These are phyloP conservation scores for Xylariaceae sp. DNA, from an alignment of 2,329 filamentous ascomycete species.

Conservation along the genomic window DNA sequence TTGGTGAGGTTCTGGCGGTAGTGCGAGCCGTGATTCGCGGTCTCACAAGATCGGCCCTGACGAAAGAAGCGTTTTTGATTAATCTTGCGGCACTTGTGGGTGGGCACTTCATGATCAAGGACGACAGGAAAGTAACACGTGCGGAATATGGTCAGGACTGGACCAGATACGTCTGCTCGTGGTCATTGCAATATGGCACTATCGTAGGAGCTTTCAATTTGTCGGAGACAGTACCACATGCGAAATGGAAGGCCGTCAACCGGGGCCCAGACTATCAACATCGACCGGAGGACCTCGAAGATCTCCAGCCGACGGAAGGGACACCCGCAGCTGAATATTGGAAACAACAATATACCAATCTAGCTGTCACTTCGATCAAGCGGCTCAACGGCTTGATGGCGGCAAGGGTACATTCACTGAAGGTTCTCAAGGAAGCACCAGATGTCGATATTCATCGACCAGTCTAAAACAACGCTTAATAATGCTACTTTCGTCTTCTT, in stretches of 20 bases:
- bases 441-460: constrained; percentile 14
- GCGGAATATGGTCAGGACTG: constrained; percentile 39
- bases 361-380: constrained; percentile 18
- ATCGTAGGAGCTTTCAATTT: constrained; percentile 51
- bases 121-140: constrained; percentile 40
- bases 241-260: constrained; percentile 42
- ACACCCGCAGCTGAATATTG: constrained; percentile 30
- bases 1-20: constrained; percentile 54
- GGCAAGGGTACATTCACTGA: constrained; percentile 14
- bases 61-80: constrained; percentile 54
- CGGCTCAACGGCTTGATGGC: constrained; percentile 14
- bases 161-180: constrained; percentile 48
- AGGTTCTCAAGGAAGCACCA: constrained; percentile 15
- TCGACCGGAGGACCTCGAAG: constrained; percentile 14
- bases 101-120: constrained; percentile 46
- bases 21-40: constrained; percentile 50
- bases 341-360: constrained; percentile 23
- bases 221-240: constrained; percentile 43
- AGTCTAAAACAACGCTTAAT: no score
- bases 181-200: constrained; percentile 54
- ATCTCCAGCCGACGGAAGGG: constrained; percentile 27
- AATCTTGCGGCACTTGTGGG: constrained; percentile 57
- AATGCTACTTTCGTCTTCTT: no score
- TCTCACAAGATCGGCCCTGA: constrained; percentile 47
- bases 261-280: constrained; percentile 24